A percentile compares a stretch with the other conserved stretches of the same genome.
Evolutionary conservation across 2,329 filamentous ascomycete genomes (phyloP).

Genomic region (Rasamsonia emersonii): DNA sequence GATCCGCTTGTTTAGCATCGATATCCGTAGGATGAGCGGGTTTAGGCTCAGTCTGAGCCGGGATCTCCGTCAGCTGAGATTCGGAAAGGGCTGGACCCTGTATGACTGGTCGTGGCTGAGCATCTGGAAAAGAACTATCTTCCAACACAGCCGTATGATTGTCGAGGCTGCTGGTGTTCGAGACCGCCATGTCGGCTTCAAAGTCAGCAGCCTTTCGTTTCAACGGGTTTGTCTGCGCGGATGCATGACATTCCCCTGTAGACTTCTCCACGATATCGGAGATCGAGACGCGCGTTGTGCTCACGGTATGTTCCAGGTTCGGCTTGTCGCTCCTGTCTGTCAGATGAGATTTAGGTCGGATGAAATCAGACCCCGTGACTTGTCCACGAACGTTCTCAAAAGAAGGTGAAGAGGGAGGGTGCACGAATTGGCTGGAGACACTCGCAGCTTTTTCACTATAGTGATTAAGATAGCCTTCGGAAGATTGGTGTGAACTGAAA

Average conservation of each 20-base stretch:
- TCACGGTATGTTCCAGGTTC: background rate
- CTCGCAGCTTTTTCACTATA: background rate
- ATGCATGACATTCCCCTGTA: background rate
- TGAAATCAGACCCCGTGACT: background rate
- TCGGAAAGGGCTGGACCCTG: slow-evolving; percentile 7
- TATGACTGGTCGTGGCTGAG: slow-evolving; percentile 13
- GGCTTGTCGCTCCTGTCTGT: background rate
- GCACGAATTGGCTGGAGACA: background rate
- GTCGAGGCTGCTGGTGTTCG: background rate
- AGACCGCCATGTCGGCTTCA: slow-evolving; percentile 8
- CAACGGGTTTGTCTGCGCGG: slow-evolving; percentile 3
- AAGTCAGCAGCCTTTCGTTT: slow-evolving; percentile 24
- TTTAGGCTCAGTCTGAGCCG: slow-evolving; percentile 7
- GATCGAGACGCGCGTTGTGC: slow-evolving; percentile 9
- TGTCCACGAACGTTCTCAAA: background rate
- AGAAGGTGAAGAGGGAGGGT: background rate
- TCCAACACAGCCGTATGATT: background rate
- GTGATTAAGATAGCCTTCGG: background rate
- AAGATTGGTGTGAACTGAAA: background rate
- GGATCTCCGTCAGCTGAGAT: slow-evolving; percentile 11
- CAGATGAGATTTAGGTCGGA: background rate
- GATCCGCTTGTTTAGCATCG: slow-evolving; percentile 12
- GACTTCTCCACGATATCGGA: slow-evolving; percentile 10
- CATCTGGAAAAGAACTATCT: slow-evolving; percentile 8
- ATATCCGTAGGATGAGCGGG: slow-evolving; percentile 8